Percentiles rank a stretch among this genome's conserved stretches.
phyloP scores from a whole-genome alignment of 305 asterid genomes.

The Striga hermonthica region DNA sequence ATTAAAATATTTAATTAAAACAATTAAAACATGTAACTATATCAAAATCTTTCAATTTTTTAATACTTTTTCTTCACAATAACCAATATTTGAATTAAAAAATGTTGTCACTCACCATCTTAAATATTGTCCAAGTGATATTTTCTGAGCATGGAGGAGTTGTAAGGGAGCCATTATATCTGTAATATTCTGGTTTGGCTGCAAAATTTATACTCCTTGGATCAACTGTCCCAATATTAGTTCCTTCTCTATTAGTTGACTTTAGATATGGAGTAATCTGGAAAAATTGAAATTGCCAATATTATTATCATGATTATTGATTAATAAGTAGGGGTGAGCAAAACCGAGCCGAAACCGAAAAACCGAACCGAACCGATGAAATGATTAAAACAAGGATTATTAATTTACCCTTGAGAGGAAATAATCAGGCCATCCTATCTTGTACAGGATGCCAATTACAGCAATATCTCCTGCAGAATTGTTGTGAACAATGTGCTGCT shows the following conservation, averaged over 20 bases:
- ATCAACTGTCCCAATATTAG: conserved; percentile 37
- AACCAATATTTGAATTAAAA: not conserved
- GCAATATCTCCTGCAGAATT: conserved; percentile 39
- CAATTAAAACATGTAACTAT: not conserved
- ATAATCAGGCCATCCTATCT: conserved; percentile 48
- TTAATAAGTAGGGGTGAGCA: no score
- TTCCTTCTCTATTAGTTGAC: conserved; percentile 27
- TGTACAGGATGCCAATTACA: conserved; percentile 53
- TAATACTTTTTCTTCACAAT: no score
- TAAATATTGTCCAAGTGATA: conserved; percentile 59
- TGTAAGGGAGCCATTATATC: conserved; percentile 77
- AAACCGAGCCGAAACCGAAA: no score
- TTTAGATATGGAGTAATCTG: not conserved
- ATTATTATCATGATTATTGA: no score
- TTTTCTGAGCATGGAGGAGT: conserved; percentile 85
- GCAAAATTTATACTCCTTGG: conserved; percentile 49
- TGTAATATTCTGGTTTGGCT: conserved; percentile 47
- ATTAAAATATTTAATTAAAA: not conserved
- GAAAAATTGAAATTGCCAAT: no score
- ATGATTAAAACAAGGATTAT: no score
- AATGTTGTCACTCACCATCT: conserved; percentile 38
- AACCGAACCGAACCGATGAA: no score
- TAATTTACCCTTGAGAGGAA: conserved; percentile 44
- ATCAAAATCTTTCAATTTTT: not conserved
- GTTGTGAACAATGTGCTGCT: conserved; percentile 63